A percentile compares a stretch with the other conserved stretches of the same genome.
phyloP scores from a whole-genome alignment of 306 rosid species.

The Rosa persica region DNA sequence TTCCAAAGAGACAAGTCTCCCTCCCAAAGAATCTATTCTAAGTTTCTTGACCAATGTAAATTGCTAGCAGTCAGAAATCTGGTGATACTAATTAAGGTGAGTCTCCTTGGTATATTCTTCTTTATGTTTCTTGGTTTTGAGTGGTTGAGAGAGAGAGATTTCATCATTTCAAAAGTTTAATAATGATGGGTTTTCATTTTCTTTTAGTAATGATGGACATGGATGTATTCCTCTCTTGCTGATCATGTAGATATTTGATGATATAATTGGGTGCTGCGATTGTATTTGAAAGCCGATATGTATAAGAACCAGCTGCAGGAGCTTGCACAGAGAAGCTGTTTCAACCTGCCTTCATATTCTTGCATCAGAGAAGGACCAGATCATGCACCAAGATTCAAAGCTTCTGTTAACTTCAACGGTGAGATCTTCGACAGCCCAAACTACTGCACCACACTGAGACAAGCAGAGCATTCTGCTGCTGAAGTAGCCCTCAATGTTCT shows the following conservation, averaged over 20 bases:
- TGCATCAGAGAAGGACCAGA: constrained; percentile 36
- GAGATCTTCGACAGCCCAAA: constrained; percentile 33
- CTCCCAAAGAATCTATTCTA: constrained; percentile 3
- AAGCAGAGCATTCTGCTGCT: constrained; percentile 37
- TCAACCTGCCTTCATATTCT: constrained; percentile 33
- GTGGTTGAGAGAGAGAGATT: background rate
- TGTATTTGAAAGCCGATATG: constrained; percentile 13
- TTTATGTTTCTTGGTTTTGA: background rate
- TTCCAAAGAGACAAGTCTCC: constrained; percentile 3
- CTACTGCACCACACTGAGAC: constrained; percentile 32
- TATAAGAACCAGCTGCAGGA: constrained; percentile 38
- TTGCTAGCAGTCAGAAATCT: background rate
- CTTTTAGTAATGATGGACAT: background rate
- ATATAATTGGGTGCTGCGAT: background rate
- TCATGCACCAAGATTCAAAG: constrained; percentile 41
- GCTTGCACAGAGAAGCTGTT: constrained; percentile 41
- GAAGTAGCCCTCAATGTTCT: constrained; percentile 35
- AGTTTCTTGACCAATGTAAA: background rate
- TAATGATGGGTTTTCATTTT: background rate
- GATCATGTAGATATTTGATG: background rate
- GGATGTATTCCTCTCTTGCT: background rate
- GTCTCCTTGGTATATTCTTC: background rate
- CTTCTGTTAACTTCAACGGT: constrained; percentile 32
- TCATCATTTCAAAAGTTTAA: background rate
- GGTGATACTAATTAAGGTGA: constrained; percentile 1